phyloP scores from a whole-genome alignment of 345 rosid species.

The Passiflora organensis region DNA sequence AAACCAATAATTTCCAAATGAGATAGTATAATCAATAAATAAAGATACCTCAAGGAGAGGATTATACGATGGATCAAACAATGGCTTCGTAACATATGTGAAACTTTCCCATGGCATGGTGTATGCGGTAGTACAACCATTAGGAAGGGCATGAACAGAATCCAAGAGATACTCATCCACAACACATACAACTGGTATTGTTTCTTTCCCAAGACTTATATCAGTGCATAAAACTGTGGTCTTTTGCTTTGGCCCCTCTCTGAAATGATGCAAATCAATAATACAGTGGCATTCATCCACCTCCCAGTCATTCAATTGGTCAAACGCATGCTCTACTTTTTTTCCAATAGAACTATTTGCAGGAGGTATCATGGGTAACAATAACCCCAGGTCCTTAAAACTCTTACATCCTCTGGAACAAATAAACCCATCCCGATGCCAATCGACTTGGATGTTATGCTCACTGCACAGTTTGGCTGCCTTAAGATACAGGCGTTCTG shows the following conservation, averaged over 20 bases:
- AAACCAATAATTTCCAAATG: no score
- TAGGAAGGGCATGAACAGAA: conserved; percentile 23
- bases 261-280: conserved; percentile 53
- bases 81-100: conserved; percentile 55
- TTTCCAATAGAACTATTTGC: conserved; percentile 27
- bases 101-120: conserved; percentile 78
- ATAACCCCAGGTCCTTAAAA: conserved; percentile 34
- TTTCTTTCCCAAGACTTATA: conserved; percentile 83
- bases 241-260: conserved; percentile 40
- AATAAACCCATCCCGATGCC: conserved; percentile 74
- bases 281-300: conserved; percentile 84
- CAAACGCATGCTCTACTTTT: conserved; percentile 19
- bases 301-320: conserved; percentile 44
- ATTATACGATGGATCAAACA: conserved; percentile 46
- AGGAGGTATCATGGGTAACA: conserved; percentile 38
- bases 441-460: conserved; percentile 68
- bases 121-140: conserved; percentile 25
- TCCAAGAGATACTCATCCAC: conserved; percentile 55
- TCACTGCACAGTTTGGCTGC: conserved; percentile 96
- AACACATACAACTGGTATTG: conserved; percentile 62
- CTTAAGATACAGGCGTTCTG: conserved; percentile 70
- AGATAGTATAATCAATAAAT: conserved; percentile 4
- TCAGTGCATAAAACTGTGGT: conserved; percentile 58
- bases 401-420: conserved; percentile 81
- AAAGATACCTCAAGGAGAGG: conserved; percentile 56